Conservation (phyloP, 768 basidiomycete species). For the Amanita polypyramis region DNA sequence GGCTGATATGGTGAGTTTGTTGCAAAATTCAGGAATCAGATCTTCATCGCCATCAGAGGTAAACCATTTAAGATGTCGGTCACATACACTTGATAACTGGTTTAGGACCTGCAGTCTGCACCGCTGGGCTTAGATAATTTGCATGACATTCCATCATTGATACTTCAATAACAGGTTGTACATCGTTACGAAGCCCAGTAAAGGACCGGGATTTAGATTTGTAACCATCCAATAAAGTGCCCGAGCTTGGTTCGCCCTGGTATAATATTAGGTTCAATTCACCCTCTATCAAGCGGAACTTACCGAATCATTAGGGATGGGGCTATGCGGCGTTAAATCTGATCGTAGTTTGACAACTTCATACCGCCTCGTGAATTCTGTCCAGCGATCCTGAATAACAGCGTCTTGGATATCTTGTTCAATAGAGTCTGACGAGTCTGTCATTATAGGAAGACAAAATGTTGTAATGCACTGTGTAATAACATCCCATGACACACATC, state of each 20-base stretch:
- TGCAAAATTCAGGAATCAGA: slow-evolving; percentile 76
- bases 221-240: slow-evolving; percentile 58
- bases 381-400: slow-evolving; percentile 64
- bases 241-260: slow-evolving; percentile 53
- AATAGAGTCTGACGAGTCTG: slow-evolving; percentile 23
- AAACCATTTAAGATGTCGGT: background rate
- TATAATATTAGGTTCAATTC: background rate
- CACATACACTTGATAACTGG: slow-evolving; percentile 49
- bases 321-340: slow-evolving; percentile 68
- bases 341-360: slow-evolving; percentile 41
- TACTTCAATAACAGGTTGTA: slow-evolving; percentile 70
- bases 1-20: slow-evolving; percentile 60
- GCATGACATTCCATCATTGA: slow-evolving; percentile 34
- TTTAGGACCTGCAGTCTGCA: slow-evolving; percentile 25
- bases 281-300: slow-evolving; percentile 17
- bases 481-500: slow-evolving; percentile 53
- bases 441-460: slow-evolving; percentile 41
- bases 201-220: slow-evolving; percentile 52
- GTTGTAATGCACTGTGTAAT: slow-evolving; percentile 40
- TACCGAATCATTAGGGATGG: slow-evolving; percentile 55
- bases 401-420: slow-evolving; percentile 46
- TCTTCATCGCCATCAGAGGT: slow-evolving; percentile 29
- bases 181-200: slow-evolving; percentile 44
- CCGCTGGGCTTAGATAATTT: slow-evolving; percentile 52
- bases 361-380: slow-evolving; percentile 70